These are phyloP conservation scores for Globisporangium abappressorium DNA, from an alignment of 352 stramenopile genomes.

Conservation along the genomic window DNA sequence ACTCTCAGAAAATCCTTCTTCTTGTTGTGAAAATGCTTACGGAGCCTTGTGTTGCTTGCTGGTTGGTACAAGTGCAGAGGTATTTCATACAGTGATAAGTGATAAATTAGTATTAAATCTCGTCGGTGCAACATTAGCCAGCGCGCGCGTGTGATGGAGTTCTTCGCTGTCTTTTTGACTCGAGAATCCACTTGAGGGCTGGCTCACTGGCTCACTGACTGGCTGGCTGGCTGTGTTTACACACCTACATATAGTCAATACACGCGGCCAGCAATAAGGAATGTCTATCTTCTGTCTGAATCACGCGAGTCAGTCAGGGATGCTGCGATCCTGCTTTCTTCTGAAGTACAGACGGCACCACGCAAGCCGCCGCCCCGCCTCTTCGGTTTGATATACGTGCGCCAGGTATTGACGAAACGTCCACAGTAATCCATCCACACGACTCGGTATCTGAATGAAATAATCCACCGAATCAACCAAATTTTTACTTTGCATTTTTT, in stretches of 20 bases:
- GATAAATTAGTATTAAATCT: neutral
- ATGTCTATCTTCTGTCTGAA: neutral
- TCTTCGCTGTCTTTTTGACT: neutral
- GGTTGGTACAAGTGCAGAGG: neutral
- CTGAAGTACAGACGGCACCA: neutral
- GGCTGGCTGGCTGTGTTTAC: neutral
- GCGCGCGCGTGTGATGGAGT: neutral
- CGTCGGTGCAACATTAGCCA: neutral
- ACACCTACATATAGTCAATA: neutral
- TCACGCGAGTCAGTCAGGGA: neutral
- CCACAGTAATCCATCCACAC: neutral
- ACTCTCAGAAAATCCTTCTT: constrained; percentile 1
- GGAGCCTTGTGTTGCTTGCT: neutral
- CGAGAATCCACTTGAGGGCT: neutral
- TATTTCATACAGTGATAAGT: neutral
- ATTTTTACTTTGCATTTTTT: neutral
- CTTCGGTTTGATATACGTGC: neutral
- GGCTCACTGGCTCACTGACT: neutral
- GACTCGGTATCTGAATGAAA: neutral
- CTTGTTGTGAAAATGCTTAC: neutral
- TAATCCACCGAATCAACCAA: neutral
- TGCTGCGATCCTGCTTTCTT: neutral
- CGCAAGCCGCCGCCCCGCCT: neutral
- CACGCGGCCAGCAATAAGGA: neutral
- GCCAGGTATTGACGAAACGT: constrained; percentile 1